Evolutionary conservation across 2,329 filamentous ascomycete genomes (phyloP), one percentile per base, ranked within the genome.

Genomic region (Fusarium devonianum): DNA sequence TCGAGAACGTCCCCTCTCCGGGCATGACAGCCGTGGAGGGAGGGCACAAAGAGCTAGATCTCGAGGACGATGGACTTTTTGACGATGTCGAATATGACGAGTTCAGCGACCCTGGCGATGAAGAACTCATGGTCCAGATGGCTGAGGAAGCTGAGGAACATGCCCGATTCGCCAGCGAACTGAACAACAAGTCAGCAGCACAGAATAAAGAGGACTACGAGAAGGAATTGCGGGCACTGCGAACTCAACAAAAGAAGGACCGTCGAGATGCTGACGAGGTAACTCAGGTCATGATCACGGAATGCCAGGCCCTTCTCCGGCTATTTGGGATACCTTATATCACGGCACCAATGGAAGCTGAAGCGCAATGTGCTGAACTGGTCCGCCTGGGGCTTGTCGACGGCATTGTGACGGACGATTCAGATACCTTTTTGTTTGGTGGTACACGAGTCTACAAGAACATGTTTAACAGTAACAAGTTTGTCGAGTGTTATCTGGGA

Each of bases 381-480:
- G 92, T 99, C 1, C 76, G 75, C 1, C 78, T 97, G 0, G 90
- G 91, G 0, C 83, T 97, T 0, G 95, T 99, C 7, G 95, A 99
- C 69, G 94, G 95, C 10, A 96, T 99, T 54, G 92, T 99, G 21
- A 99, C 95, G 0, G 94, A 99, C 66, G 94, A 99, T 69, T 95
- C 89, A 3, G 94, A 99, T 76, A 95, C 88, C 1, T 99, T 99
- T 67, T 82, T 99, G 1, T 99, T 99, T 70, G 95, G 94, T 13
- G 95, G 94, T 26, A 99, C 92, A 0, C 82, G 93, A 13, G 89
- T 99, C 16, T 99, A 99, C 79, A 99, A 99, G 72, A 99, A 99
- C 76, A 96, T 99, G 92, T 99, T 99, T 79, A 99, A 97, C 72
- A 88, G 91, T 64, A 94, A 94, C 71, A 99, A 99, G 69, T 96